These are phyloP conservation scores for Termitomyces sp. DNA, from an alignment of 768 basidiomycete genomes.

Conservation along the genomic window DNA sequence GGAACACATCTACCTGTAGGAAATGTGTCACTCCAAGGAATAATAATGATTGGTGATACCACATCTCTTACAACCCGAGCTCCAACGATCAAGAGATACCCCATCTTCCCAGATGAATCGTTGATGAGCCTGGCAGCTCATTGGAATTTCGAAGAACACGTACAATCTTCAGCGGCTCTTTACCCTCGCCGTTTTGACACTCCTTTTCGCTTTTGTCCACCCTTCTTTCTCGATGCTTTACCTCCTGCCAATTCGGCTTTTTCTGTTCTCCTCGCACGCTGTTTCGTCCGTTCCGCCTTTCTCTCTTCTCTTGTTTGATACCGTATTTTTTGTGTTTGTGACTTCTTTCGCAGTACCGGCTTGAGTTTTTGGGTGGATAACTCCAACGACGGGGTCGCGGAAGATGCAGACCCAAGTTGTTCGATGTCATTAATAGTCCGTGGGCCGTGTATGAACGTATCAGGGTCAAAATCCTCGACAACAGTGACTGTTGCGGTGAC, in stretches of 20 bases:
- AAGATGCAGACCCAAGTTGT: background rate
- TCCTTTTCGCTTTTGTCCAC: slow-evolving; percentile 19
- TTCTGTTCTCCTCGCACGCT: slow-evolving; percentile 60
- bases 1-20: background rate
- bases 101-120: background rate
- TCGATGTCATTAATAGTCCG: slow-evolving; percentile 9
- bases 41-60: background rate
- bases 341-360: slow-evolving; percentile 24
- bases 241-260: slow-evolving; percentile 74
- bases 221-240: slow-evolving; percentile 45
- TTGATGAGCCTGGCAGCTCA: background rate
- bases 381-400: background rate
- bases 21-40: background rate
- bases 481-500: slow-evolving; percentile 87
- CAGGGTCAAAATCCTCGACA: slow-evolving; percentile 87
- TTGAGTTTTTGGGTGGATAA: slow-evolving; percentile 5
- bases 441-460: slow-evolving; percentile 51
- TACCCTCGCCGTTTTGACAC: slow-evolving; percentile 17
- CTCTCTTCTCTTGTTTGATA: slow-evolving; percentile 74
- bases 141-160: background rate
- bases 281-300: slow-evolving; percentile 58
- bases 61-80: background rate
- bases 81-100: background rate
- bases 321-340: slow-evolving; percentile 42
- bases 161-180: background rate